phyloP scores from a whole-genome alignment of 2,329 filamentous ascomycete genomes.

The Verticillium nonalfalfae region DNA sequence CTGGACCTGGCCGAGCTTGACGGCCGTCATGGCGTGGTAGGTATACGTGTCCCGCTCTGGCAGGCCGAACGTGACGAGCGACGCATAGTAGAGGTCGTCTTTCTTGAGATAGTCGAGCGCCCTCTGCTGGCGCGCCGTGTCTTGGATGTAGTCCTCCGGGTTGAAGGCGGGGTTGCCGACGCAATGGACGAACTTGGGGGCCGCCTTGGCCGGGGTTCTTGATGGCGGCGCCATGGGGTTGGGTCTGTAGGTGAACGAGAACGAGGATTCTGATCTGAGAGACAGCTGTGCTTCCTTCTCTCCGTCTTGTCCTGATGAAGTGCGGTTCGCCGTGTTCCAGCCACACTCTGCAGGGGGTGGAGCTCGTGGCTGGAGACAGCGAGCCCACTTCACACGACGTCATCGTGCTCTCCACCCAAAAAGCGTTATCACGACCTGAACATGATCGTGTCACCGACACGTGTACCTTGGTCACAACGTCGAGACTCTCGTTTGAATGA shows the following conservation, averaged over 20 bases:
- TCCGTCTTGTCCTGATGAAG: no score
- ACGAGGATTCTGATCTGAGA: no score
- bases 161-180: slow-evolving; percentile 37
- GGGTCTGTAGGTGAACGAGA: neutral
- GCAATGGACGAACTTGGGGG: slow-evolving; percentile 27
- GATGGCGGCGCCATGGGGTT: neutral
- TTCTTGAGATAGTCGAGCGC: slow-evolving; percentile 29
- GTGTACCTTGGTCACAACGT: no score
- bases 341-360: neutral
- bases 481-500: no score
- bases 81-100: slow-evolving; percentile 36
- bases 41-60: slow-evolving; percentile 37
- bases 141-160: slow-evolving; percentile 30
- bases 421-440: no score
- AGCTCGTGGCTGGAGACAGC: neutral
- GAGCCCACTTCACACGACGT: neutral
- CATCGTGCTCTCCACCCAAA: neutral
- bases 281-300: no score
- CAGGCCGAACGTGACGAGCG: slow-evolving; percentile 35
- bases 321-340: no score
- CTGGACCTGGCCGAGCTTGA: slow-evolving; percentile 42
- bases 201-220: slow-evolving; percentile 5
- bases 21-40: slow-evolving; percentile 45
- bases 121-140: slow-evolving; percentile 28
- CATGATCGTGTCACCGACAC: no score